A percentile compares a stretch with the other conserved stretches of the same genome.
Evolutionary conservation across 176 grass and related monocot genomes (phyloP).

Genomic region (Musa schizocarpa): DNA sequence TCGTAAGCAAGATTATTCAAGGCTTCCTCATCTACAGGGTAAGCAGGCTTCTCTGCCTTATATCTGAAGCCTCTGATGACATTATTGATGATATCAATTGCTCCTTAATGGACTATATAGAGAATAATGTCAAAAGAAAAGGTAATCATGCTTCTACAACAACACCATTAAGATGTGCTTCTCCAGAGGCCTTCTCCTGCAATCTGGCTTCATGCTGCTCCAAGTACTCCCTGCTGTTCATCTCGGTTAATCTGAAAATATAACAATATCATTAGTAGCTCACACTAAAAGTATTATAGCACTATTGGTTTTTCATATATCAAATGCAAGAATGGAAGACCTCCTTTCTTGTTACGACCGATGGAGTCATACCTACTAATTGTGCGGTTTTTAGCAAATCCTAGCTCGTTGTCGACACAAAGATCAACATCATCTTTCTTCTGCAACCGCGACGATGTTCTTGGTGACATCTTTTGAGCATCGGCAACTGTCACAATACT

Average conservation of each 20-base stretch:
- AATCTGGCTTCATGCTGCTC: constrained; percentile 54
- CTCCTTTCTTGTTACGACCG: background rate
- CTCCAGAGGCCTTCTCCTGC: constrained; percentile 14
- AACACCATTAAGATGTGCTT: constrained; percentile 13
- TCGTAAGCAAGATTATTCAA: no score
- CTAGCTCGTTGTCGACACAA: constrained; percentile 83
- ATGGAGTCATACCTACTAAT: constrained; percentile 59
- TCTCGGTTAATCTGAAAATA: constrained; percentile 64
- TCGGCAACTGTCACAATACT: constrained; percentile 56
- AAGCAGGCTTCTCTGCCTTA: no score
- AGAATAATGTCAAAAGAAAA: background rate
- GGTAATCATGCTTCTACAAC: constrained; percentile 23
- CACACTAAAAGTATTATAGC: background rate
- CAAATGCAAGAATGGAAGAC: background rate
- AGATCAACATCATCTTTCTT: constrained; percentile 74
- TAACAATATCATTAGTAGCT: background rate
- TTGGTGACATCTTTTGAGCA: constrained; percentile 40
- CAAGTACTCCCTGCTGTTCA: constrained; percentile 82
- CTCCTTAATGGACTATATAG: background rate
- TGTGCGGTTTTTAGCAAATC: constrained; percentile 87
- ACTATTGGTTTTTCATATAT: background rate
- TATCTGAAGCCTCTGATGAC: background rate
- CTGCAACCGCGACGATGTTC: constrained; percentile 36
- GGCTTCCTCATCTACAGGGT: no score
- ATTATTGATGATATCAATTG: background rate